Evolutionary conservation across 2,329 filamentous ascomycete species (phyloP), one percentile per base, ranked within the genome.

Genomic region (Mariannaea elegans): DNA sequence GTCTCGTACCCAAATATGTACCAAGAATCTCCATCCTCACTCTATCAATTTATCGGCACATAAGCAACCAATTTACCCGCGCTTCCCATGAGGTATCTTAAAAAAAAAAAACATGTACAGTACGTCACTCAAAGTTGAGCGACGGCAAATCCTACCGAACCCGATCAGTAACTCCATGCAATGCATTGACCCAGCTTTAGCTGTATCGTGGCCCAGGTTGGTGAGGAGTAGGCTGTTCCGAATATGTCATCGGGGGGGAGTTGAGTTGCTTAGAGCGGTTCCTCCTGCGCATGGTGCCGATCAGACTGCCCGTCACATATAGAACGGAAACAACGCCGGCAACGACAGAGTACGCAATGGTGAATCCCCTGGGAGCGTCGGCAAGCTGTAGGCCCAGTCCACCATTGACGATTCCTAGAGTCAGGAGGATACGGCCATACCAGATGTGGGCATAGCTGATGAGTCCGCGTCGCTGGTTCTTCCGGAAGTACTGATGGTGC

Each of bases 381-480:
- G 83, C 78, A 14, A 88, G 76, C 63, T 81, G 62, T 24, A 90
- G 75, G 3, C 88, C 88, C 4, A 90, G 73, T 0, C 87, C 88
- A 55, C 87, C 88, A 66, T 90, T 90, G 65, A 90, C 71, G 42
- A 89, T 78, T 23, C 85, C 87, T 3, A 89, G 70, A 16, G 84
- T 55, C 63, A 90, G 84, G 41, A 90, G 72, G 2, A 76, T 66
- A 16, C 87, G 82, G 12, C 88, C 88, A 67, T 82, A 87, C 85
- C 86, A 90, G 65, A 88, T 83, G 69, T 90, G 88, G 1, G 77
- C 70, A 64, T 88, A 75, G 63, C 84, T 87, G 61, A 88, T 70
- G 38, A 77, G 14, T 7, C 82, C 82, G 32, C 87, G 84, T 23
- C 67, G 42, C 51, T 80, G 74, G 53, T 81, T 72, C 69, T 79